Percentiles rank a stretch among this genome's conserved stretches.
phyloP scores from a whole-genome alignment of 192 early-diverging fungal genomes.

The Geranomyces variabilis region DNA sequence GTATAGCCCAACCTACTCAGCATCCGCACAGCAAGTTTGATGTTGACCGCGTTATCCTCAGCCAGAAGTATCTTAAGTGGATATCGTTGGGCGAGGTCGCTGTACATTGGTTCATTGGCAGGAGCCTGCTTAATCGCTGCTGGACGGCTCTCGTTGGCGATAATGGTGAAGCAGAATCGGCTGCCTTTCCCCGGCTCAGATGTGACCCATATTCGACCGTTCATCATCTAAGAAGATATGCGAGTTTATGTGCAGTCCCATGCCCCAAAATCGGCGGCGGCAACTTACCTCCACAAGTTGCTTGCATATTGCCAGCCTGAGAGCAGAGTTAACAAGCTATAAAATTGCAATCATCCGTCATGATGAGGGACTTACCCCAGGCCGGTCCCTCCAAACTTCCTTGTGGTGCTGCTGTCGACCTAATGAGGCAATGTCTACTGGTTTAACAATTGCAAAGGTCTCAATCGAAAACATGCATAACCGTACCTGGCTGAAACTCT shows the following conservation, averaged over 20 bases:
- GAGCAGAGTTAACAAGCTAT: too few relatives aligned
- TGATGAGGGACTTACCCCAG: slow-evolving; percentile 49
- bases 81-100: slow-evolving; percentile 4
- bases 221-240: slow-evolving; percentile 60
- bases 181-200: slow-evolving; percentile 73
- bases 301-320: slow-evolving; percentile 73
- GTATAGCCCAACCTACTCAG: slow-evolving; percentile 18
- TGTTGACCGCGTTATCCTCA: slow-evolving; percentile 36
- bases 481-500: slow-evolving; percentile 72
- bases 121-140: not conserved
- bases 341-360: too few relatives aligned
- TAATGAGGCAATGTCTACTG: not conserved
- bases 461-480: not conserved
- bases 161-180: slow-evolving; percentile 74
- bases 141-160: not conserved
- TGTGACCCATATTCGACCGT: slow-evolving; percentile 78
- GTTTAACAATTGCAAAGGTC: too few relatives aligned
- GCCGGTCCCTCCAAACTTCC: slow-evolving; percentile 84
- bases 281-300: not conserved
- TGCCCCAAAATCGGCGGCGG: too few relatives aligned
- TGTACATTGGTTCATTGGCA: not conserved
- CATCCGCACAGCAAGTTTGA: slow-evolving; percentile 25
- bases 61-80: slow-evolving; percentile 20
- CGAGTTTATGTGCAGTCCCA: too few relatives aligned
- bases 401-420: slow-evolving; percentile 59